A percentile compares a stretch with the other conserved stretches of the same genome.
Evolutionary conservation across 768 basidiomycete genomes (phyloP).

Genomic region (Podaxis pistillaris): DNA sequence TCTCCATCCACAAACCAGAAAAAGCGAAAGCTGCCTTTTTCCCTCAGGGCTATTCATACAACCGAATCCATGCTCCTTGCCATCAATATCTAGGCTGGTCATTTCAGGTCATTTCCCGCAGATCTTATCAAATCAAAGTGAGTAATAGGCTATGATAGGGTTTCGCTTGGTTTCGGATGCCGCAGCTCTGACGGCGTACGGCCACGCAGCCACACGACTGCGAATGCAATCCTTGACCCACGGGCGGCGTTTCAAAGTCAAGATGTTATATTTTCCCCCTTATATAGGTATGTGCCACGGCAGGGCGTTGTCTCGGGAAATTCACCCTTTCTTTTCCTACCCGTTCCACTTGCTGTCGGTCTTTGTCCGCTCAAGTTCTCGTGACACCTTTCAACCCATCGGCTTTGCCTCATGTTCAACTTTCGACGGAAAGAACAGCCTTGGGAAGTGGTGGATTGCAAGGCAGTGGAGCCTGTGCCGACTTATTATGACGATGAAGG

Average conservation of each 20-base stretch:
- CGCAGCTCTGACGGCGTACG: conserved; percentile 9
- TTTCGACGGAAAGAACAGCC: conserved; percentile 59
- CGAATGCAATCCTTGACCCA: neutral
- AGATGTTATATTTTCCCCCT: neutral
- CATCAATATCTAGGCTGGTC: neutral
- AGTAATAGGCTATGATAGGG: neutral
- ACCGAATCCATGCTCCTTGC: neutral
- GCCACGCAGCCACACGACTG: conserved; percentile 2
- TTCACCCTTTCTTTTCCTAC: conserved; percentile 15
- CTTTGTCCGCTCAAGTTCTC: neutral
- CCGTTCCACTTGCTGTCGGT: conserved; percentile 12
- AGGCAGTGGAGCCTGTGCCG: conserved; percentile 60
- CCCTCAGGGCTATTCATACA: neutral
- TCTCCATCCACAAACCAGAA: neutral
- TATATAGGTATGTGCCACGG: conserved; percentile 3
- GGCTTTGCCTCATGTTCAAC: conserved; percentile 27
- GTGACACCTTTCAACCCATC: neutral
- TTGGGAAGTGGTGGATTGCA: conserved; percentile 79
- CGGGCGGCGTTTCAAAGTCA: conserved; percentile 6
- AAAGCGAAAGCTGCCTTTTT: neutral
- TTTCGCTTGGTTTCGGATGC: neutral
- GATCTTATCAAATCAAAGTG: conserved; percentile 8
- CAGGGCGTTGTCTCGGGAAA: neutral
- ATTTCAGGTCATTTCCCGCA: neutral
- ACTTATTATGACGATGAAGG: conserved; percentile 65